These are phyloP conservation scores for Ascobolus immersus DNA, from an alignment of 495 filamentous ascomycete species.

Conservation along the genomic window DNA sequence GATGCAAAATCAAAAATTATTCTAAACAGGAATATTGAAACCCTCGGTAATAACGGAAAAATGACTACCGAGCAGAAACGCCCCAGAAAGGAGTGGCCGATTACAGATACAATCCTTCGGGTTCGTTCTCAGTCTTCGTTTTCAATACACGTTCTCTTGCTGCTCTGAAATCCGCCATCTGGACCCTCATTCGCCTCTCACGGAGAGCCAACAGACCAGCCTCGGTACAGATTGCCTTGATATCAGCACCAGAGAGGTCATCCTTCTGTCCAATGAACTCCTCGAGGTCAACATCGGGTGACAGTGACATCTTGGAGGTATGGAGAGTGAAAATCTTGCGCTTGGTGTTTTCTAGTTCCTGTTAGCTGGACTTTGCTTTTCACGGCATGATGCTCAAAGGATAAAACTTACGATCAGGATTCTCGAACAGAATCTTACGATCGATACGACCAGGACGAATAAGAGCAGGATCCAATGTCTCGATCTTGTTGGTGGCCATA, in stretches of 20 bases:
- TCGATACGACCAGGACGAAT: slow-evolving; percentile 97
- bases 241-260: slow-evolving; percentile 89
- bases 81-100: no score
- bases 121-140: slow-evolving; percentile 96
- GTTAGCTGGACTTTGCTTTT: not conserved
- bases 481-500: slow-evolving; percentile 99
- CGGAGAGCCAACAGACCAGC: slow-evolving; percentile 85
- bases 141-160: slow-evolving; percentile 88
- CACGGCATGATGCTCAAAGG: no score
- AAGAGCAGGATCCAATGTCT: slow-evolving; percentile 83
- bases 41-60: no score
- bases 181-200: slow-evolving; percentile 90
- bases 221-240: slow-evolving; percentile 96
- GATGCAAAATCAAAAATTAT: no score
- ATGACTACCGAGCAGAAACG: no score
- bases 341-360: slow-evolving; percentile 93
- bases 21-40: no score
- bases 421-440: slow-evolving; percentile 97
- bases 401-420: slow-evolving; percentile 57
- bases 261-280: slow-evolving; percentile 99
- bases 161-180: slow-evolving; percentile 92
- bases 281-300: slow-evolving; percentile 83
- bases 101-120: slow-evolving; percentile 96
- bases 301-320: slow-evolving; percentile 95
- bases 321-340: slow-evolving; percentile 99